These are phyloP conservation scores for Fusarium cyanostomum DNA, from an alignment of 2,329 filamentous ascomycete genomes.

Conservation along the genomic window DNA sequence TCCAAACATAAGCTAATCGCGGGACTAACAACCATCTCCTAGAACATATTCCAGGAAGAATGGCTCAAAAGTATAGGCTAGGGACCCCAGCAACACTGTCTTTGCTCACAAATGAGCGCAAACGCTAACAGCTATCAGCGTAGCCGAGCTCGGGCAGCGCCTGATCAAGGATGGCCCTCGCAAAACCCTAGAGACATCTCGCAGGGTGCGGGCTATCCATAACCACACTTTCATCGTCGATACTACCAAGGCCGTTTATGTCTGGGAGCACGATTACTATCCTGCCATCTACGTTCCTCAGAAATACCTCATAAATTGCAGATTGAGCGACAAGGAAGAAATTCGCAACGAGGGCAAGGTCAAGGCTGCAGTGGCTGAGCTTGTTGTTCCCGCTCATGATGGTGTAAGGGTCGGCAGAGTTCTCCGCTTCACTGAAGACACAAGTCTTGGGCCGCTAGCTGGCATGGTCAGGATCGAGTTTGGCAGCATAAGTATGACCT, in stretches of 20 bases:
- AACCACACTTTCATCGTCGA: constrained; percentile 50
- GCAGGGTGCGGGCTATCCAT: constrained; percentile 48
- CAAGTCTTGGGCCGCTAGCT: constrained; percentile 46
- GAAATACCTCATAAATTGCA: constrained; percentile 43
- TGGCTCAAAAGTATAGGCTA: not conserved
- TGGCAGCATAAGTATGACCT: constrained; percentile 47
- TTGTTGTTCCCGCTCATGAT: constrained; percentile 43
- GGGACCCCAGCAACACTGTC: not conserved
- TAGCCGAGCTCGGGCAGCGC: constrained; percentile 14
- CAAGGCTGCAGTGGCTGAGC: constrained; percentile 44
- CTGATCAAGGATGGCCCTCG: constrained; percentile 32
- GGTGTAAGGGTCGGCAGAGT: constrained; percentile 46
- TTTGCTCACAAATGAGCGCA: not conserved
- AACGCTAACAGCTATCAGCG: not conserved
- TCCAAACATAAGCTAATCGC: not conserved
- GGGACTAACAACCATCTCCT: not conserved
- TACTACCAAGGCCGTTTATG: constrained; percentile 48
- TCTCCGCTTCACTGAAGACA: constrained; percentile 52
- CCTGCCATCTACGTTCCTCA: constrained; percentile 56
- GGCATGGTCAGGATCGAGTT: constrained; percentile 50
- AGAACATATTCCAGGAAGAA: not conserved
- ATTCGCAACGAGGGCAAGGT: constrained; percentile 40
- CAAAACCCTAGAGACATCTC: constrained; percentile 34
- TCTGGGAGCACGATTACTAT: constrained; percentile 60
- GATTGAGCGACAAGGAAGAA: constrained; percentile 39